Evolutionary conservation across 305 asterid species (phyloP), one percentile per base, ranked within the genome.

Genomic region (Fraxinus albicans): DNA sequence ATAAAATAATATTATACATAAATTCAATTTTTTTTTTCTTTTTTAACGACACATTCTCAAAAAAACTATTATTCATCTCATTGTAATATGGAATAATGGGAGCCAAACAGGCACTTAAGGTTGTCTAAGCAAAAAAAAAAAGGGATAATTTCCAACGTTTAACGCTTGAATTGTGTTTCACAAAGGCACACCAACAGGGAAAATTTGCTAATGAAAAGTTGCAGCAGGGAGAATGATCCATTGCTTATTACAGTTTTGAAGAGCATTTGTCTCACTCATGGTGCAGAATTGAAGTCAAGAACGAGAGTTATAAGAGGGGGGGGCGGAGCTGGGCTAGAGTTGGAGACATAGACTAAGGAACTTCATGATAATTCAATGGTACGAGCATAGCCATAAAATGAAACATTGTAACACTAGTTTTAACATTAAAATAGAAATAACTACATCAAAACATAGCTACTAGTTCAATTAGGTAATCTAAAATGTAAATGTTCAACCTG

Each of bases 361-460:
- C 2, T 55, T 67, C 19, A 60, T 9, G 25, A 21, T 50, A 79
- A 17, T 12, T 47, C 50, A 65, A 73, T 10, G 73, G 36, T 65
- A 69, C 23, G 78, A 80, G 44, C 73, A 80, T 25, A 70, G 6
- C 19, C 38, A 10, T 4, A 23, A 4, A 76, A 42, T 2, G 23
- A 44, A 50, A 77, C 65, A 15, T 31, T 40, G 23, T 34, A 76
- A 67, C 76, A 63, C 69, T 60, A 83, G 35, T 12, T 77, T 77
- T 60, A 77, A 83, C 29, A 80, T 82, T 80, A 80, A 38, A 77
- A 69, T 36, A 78, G n/a, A 83, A 80, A 27, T 77, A 73, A 81
- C 86, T 83, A 73, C 85, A 55, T 80, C 33, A 69, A 77, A 77
- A 79, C 88, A 40, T 29, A 35, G 33, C 78, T 83, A 78, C 42